Base-by-base conservation (phyloP, 768 basidiomycete species). In the Suillus alpinus region DNA sequence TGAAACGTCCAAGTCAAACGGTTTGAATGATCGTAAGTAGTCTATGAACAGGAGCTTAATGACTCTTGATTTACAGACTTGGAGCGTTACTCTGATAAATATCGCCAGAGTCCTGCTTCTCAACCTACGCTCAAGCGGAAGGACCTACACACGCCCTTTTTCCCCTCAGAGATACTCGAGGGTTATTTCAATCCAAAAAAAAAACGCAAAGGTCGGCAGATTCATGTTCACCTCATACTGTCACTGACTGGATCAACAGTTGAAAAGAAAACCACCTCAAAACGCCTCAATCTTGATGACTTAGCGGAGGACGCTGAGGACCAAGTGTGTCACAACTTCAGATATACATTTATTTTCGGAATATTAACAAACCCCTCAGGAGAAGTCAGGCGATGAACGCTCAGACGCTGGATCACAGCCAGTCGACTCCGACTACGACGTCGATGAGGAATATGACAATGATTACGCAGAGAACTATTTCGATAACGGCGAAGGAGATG, bases 401-500 rank as follows among this genome's bases (percentile, higher is more conserved):
- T 91, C 88, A 34, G 85, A 89, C 16, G 80, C 73, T 29, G 89
- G 84, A 23, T 90, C 89, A 12, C 86, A 88, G 66, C 83, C 73
- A 34, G 81, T 74, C 7, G 85, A 86, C 43, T 86, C 84, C 29
- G 91, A 94, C 71, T 93, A 93, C 68, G 92, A 93, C 64, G 89
- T 91, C 23, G 89, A 93, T 36, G 93, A 95, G 71, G 92, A 93
- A 67, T 92, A 94, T 68, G 92, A 94, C 73, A 93, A 94, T 65
- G 92, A 94, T 63, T 94, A 94, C 63, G 92, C 88, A 3, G 89
- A 90, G 63, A 92, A 94, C 69, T 94, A 94, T 79, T 94, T 94
- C 70, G 92, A 94, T 71, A 93, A 92, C 58, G 92, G 92, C 18
- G 92, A 93, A 73, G 86, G 80, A 4, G 92, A 94, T 57, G 90